A percentile compares a stretch with the other conserved stretches of the same genome.
Conservation (phyloP, 1,284 basidiomycete species). For the Tylopilus sp. region DNA sequence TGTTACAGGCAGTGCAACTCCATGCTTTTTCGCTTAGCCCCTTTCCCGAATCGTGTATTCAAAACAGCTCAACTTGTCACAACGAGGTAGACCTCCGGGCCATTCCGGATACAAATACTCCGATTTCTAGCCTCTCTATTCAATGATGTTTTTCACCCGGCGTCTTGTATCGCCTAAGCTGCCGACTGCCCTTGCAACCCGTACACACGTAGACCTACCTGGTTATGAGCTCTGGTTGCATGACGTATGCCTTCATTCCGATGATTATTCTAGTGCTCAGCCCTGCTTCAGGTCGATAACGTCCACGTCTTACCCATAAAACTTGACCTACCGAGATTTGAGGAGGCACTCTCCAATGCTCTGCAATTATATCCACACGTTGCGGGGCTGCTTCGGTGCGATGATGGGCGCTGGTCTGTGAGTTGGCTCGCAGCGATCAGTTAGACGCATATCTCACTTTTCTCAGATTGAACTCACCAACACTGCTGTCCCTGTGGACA, state of each 20-base stretch:
- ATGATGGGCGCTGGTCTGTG: constrained; percentile 28
- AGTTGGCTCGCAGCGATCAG: neutral
- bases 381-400: constrained; percentile 20
- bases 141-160: constrained; percentile 6
- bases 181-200: constrained; percentile 1
- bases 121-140: too few species aligned
- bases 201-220: constrained; percentile 1
- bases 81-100: too few species aligned
- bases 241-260: neutral
- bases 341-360: constrained; percentile 4
- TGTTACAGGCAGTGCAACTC: too few species aligned
- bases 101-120: too few species aligned
- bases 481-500: constrained; percentile 14
- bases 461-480: constrained; percentile 24
- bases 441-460: neutral
- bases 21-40: too few species aligned
- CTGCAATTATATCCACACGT: constrained; percentile 28
- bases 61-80: too few species aligned
- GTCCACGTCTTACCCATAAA: constrained; percentile 25
- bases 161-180: constrained; percentile 1
- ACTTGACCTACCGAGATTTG: constrained; percentile 15
- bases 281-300: neutral
- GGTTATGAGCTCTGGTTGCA: constrained; percentile 3
- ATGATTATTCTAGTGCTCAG: neutral
- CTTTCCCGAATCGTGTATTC: too few species aligned